Percentiles rank a stretch among this genome's conserved stretches.
Evolutionary conservation across 2,329 filamentous ascomycete genomes (phyloP).

Genomic region (Penicillium sclerotiorum): DNA sequence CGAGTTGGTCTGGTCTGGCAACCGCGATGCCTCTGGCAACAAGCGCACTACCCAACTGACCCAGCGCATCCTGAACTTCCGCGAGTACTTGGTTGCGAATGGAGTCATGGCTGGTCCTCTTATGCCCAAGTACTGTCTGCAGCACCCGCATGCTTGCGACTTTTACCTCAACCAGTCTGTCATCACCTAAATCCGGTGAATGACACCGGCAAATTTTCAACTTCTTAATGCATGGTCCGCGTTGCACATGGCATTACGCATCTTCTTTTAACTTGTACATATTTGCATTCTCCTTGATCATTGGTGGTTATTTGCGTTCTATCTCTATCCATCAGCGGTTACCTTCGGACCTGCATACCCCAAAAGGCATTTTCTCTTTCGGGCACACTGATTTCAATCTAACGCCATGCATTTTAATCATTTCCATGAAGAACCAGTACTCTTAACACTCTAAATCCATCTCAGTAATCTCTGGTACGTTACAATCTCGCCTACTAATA

Average conservation of each 20-base stretch:
- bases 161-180: constrained; percentile 55
- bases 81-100: constrained; percentile 61
- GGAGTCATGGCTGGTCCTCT: constrained; percentile 55
- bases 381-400: background rate
- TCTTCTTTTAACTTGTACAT: background rate
- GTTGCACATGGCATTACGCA: no score
- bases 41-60: constrained; percentile 58
- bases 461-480: background rate
- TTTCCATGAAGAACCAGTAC: no score
- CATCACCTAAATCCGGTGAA: constrained; percentile 16
- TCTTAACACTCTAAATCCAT: no score
- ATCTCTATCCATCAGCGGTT: no score
- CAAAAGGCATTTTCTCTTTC: background rate
- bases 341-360: constrained; percentile 2
- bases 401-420: no score
- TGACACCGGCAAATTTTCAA: no score
- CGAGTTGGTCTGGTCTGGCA: constrained; percentile 60
- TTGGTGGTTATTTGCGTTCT: no score
- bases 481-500: no score
- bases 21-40: constrained; percentile 51
- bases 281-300: constrained; percentile 1
- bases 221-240: background rate
- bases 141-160: constrained; percentile 62
- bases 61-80: constrained; percentile 61
- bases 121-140: constrained; percentile 61